Percentiles rank a stretch among this genome's conserved stretches.
Conservation (phyloP, 164 flowering plant genomes). For the Stephania cephalantha region DNA sequence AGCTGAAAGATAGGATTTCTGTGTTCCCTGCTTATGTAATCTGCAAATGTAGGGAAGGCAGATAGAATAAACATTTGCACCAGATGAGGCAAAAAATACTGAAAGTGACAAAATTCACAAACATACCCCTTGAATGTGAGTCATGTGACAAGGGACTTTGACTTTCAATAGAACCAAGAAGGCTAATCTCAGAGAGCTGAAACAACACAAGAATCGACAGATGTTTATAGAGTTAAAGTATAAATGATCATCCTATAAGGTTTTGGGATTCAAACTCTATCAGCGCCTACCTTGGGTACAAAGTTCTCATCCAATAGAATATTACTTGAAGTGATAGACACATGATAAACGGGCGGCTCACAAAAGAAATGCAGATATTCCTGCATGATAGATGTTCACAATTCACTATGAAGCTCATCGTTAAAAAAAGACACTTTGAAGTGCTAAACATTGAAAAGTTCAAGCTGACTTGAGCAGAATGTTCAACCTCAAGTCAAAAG, state of each 20-base stretch:
- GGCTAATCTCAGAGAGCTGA: conserved; percentile 54
- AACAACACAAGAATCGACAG: conserved; percentile 1
- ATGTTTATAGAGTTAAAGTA: neutral
- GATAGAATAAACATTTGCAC: neutral
- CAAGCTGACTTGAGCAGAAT: neutral
- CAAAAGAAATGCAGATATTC: conserved; percentile 71
- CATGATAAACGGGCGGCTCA: conserved; percentile 57
- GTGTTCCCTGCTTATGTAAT: conserved; percentile 30
- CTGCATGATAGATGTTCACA: conserved; percentile 32
- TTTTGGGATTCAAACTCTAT: neutral
- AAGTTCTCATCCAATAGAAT: conserved; percentile 69
- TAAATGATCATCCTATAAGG: neutral
- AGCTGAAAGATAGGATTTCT: conserved; percentile 54
- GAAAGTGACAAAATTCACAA: neutral
- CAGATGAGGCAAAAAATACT: neutral
- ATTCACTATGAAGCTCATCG: neutral
- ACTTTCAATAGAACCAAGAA: conserved; percentile 28
- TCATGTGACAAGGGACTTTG: conserved; percentile 16
- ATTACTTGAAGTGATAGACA: conserved; percentile 58
- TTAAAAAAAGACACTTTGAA: neutral
- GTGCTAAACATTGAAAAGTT: neutral
- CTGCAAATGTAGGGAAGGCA: conserved; percentile 20
- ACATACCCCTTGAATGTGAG: conserved; percentile 31
- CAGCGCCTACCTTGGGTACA: conserved; percentile 49
- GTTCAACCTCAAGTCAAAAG: neutral